Evolutionary conservation across 2,329 filamentous ascomycete genomes (phyloP).

Genomic region (Fonsecaea nubica): DNA sequence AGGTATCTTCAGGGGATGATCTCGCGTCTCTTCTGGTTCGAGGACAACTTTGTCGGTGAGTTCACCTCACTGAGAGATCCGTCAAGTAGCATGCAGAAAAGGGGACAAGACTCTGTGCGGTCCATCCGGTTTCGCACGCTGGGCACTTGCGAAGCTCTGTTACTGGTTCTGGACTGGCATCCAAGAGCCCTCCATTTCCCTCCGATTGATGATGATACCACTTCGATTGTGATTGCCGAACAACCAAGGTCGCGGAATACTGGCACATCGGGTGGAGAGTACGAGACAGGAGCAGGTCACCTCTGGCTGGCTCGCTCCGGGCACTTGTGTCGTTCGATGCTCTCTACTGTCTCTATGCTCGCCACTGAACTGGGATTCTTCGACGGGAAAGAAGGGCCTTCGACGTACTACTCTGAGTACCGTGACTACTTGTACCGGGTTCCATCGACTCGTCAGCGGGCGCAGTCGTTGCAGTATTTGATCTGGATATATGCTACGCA

Average conservation of each 20-base stretch:
- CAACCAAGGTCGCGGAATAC: slow-evolving; percentile 2
- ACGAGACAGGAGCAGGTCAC: slow-evolving; percentile 10
- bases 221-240: slow-evolving; percentile 7
- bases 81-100: slow-evolving; percentile 8
- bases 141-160: slow-evolving; percentile 11
- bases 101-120: slow-evolving; percentile 7
- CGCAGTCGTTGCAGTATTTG: slow-evolving; percentile 11
- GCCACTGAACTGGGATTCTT: slow-evolving; percentile 11
- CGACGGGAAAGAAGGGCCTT: slow-evolving; percentile 11
- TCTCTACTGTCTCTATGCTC: slow-evolving; percentile 9
- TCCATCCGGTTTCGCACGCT: slow-evolving; percentile 14
- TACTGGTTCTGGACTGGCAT: slow-evolving; percentile 13
- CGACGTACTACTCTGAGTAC: slow-evolving; percentile 14
- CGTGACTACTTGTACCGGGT: not conserved
- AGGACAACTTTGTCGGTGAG: slow-evolving; percentile 13
- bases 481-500: slow-evolving; percentile 14
- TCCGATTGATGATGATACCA: slow-evolving; percentile 12
- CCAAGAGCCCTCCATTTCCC: slow-evolving; percentile 9
- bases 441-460: slow-evolving; percentile 9
- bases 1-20: slow-evolving; percentile 12
- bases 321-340: slow-evolving; percentile 12
- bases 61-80: slow-evolving; percentile 10
- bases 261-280: slow-evolving; percentile 1
- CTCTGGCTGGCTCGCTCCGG: slow-evolving; percentile 13
- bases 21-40: slow-evolving; percentile 13